Evolutionary conservation across 169 alveolate species (phyloP).

Genomic region (Theileria annulata): DNA sequence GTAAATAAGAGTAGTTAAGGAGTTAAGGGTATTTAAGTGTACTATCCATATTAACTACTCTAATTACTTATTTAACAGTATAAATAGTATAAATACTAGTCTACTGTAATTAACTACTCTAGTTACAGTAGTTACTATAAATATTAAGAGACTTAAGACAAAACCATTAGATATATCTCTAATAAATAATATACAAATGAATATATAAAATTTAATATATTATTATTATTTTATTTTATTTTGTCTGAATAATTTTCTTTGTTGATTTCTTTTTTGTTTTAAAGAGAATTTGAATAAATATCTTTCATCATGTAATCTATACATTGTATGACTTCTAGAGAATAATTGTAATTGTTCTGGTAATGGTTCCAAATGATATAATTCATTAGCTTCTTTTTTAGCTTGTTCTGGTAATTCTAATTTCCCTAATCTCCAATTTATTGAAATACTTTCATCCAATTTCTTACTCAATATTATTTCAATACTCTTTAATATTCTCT

Average conservation of each 20-base stretch:
- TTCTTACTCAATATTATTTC: conserved; percentile 14
- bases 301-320: conserved; percentile 65
- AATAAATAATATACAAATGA: too few relatives aligned
- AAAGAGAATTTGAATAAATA: conserved; percentile 50
- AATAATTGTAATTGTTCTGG: conserved; percentile 63
- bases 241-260: conserved; percentile 27
- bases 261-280: conserved; percentile 57
- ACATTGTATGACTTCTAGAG: conserved; percentile 59
- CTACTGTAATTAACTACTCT: too few relatives aligned
- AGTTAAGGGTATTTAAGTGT: too few relatives aligned
- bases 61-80: too few relatives aligned
- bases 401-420: conserved; percentile 23
- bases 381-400: conserved; percentile 30
- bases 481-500: conserved; percentile 12
- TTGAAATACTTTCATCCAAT: conserved; percentile 34
- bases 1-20: too few relatives aligned
- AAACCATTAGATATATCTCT: too few relatives aligned
- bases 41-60: too few relatives aligned
- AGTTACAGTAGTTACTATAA: too few relatives aligned
- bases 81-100: too few relatives aligned
- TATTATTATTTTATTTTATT: too few relatives aligned
- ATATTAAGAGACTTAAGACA: too few relatives aligned
- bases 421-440: conserved; percentile 56
- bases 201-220: too few relatives aligned
- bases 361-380: conserved; percentile 30